Evolutionary conservation across 2,329 filamentous ascomycete species (phyloP).

Genomic region (Aspergillus ochraceoroseus): DNA sequence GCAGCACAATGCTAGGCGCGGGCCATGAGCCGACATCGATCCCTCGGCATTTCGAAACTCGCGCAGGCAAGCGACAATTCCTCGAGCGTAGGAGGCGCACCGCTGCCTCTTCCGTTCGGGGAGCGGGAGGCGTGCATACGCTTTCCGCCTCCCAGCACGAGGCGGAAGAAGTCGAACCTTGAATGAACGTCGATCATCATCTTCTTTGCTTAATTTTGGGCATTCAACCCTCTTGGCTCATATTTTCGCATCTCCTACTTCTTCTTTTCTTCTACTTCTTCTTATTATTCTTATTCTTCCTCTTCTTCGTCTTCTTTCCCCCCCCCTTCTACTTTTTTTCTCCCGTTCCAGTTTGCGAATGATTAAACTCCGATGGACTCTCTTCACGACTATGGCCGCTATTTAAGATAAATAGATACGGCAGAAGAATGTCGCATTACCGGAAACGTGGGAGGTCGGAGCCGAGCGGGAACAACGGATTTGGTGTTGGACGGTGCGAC

Average conservation of each 20-base stretch:
- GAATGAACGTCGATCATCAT: background rate
- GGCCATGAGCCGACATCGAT: slow-evolving; percentile 69
- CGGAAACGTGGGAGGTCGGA: slow-evolving; percentile 3
- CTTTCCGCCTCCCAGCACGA: slow-evolving; percentile 31
- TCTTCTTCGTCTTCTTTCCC: too few species aligned
- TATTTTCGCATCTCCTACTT: too few species aligned
- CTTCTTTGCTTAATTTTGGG: too few species aligned
- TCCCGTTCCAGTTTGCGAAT: background rate
- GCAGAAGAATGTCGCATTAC: slow-evolving; percentile 1
- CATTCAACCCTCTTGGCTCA: too few species aligned
- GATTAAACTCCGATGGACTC: slow-evolving; percentile 2
- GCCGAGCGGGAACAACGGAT: slow-evolving; percentile 4
- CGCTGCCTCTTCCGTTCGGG: slow-evolving; percentile 11
- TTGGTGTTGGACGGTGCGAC: slow-evolving; percentile 11
- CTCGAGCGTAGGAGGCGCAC: slow-evolving; percentile 45
- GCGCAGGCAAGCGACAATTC: slow-evolving; percentile 76
- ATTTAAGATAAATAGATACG: slow-evolving; percentile 20
- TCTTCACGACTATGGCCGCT: slow-evolving; percentile 14
- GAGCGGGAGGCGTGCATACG: slow-evolving; percentile 18
- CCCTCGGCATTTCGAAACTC: slow-evolving; percentile 82
- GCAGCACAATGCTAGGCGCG: slow-evolving; percentile 70
- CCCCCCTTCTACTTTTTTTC: too few species aligned
- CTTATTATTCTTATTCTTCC: too few species aligned
- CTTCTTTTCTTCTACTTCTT: background rate
- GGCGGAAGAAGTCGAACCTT: slow-evolving; percentile 39